Conservation (phyloP, 208 protist genomes). For the Leishmania guyanensis region DNA sequence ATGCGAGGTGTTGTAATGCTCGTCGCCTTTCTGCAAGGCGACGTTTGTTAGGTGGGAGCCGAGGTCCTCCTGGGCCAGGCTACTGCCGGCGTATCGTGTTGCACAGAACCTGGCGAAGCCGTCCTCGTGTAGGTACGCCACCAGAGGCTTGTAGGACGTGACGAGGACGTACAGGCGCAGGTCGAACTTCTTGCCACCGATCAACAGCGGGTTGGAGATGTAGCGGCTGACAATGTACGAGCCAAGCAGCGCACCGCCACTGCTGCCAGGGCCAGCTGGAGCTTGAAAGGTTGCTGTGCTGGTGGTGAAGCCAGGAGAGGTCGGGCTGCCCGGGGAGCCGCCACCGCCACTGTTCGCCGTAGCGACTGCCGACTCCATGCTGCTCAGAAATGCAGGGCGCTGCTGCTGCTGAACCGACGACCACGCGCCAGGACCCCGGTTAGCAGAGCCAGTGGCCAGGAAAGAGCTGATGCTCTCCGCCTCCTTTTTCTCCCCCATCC, state of each 20-base stretch:
- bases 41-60: slow-evolving; percentile 97
- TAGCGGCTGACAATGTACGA: slow-evolving; percentile 94
- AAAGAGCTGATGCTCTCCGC: slow-evolving; percentile 39
- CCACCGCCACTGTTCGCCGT: slow-evolving; percentile 10
- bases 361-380: slow-evolving; percentile 7
- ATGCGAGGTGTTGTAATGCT: slow-evolving; percentile 93
- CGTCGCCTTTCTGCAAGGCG: slow-evolving; percentile 94
- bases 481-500: slow-evolving; percentile 71
- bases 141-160: slow-evolving; percentile 91
- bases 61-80: slow-evolving; percentile 70
- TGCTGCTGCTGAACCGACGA: slow-evolving; percentile 24
- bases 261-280: neutral
- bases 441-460: slow-evolving; percentile 15
- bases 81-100: slow-evolving; percentile 75
- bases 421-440: slow-evolving; percentile 13
- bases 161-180: slow-evolving; percentile 97
- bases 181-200: slow-evolving; percentile 97
- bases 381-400: slow-evolving; percentile 11
- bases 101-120: slow-evolving; percentile 96
- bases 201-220: slow-evolving; percentile 95
- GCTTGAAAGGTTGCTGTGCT: neutral
- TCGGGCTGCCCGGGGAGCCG: neutral
- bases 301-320: slow-evolving; percentile 1
- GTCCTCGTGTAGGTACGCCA: slow-evolving; percentile 90
- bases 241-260: slow-evolving; percentile 30